Percentiles rank a stretch among this genome's conserved stretches.
These are phyloP conservation scores for Avena insularis DNA, from an alignment of 176 grass and related monocot species.

Conservation along the genomic window DNA sequence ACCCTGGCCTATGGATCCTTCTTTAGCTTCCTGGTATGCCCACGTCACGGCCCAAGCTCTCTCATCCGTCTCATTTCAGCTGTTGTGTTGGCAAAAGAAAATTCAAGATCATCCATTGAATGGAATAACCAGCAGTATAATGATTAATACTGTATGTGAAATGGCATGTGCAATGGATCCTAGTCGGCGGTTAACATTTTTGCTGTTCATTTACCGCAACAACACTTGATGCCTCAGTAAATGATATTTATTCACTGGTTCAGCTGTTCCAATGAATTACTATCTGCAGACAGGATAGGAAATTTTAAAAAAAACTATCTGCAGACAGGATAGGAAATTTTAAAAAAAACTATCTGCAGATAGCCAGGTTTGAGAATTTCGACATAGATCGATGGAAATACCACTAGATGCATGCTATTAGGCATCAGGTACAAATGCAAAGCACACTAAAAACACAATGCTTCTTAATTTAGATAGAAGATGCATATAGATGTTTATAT, in stretches of 20 bases:
- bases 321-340: too few species aligned
- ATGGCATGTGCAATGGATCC: conserved; percentile 4
- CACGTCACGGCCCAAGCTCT: neutral
- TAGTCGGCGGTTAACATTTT: neutral
- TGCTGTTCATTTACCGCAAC: neutral
- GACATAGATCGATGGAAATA: too few species aligned
- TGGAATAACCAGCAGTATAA: neutral
- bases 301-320: too few species aligned
- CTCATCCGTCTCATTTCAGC: conserved; percentile 17
- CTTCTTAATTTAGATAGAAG: neutral
- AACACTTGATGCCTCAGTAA: neutral
- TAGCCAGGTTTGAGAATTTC: too few species aligned
- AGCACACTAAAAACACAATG: neutral
- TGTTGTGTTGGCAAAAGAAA: conserved; percentile 14
- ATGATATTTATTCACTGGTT: neutral
- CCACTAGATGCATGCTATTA: too few species aligned
- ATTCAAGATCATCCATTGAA: conserved; percentile 12
- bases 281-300: too few species aligned
- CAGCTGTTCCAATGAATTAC: too few species aligned
- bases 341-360: too few species aligned
- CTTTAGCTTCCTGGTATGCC: conserved; percentile 47
- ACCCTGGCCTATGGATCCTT: conserved; percentile 49
- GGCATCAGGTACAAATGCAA: conserved; percentile 7
- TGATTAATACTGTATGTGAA: neutral
- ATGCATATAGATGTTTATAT: neutral